Evolutionary conservation across 768 basidiomycete genomes (phyloP), one percentile per base, ranked within the genome.

Genomic region (Clathrus columnatus): DNA sequence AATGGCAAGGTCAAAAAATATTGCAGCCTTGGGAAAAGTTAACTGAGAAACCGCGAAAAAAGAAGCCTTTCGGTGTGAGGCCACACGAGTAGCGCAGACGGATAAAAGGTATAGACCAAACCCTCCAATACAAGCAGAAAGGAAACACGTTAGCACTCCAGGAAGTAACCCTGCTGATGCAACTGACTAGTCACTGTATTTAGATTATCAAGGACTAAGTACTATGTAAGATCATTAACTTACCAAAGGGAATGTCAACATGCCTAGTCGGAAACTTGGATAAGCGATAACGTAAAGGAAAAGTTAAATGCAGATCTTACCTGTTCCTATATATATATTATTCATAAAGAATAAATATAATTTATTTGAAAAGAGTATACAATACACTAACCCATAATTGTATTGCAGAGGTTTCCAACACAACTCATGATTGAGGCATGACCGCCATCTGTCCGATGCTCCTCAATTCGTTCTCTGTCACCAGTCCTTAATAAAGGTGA

Each of bases 1-100:
- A 62, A 98, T 92, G 11, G 94, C 95, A 3, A 83, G 84, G 67
- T 97, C 95, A 63, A 98, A 95, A 67, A 91, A 88, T 36, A 91
- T 73, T 0, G 87, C 87, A 0, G 87, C 89, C 44, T 77, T 81
- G 2, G 95, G 95, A 67, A 92, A 96, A 0, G 95, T 95, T 60
- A 98, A 71, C 65, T 87, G 79, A 1, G 88, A 78, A 18, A 94
- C 72, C 14, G 85, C 82, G 61, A 91, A 91, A 69, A 93, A 95
- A 6, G 89, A 91, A 17, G 91, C 74, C 11, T 76, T 79, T 45
- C 92, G 75, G 59, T 89, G 83, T 36, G 14, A 11, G 5, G 81
- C 79, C 1, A 91, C 79, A 58, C 81, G 74, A 18, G 81, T 80
- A 0, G 94, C 95, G 66, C 89, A 92, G 16, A 86, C 71, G 8